Conservation (phyloP, 176 grass and related monocot genomes). For the Aegilops bicornis region DNA sequence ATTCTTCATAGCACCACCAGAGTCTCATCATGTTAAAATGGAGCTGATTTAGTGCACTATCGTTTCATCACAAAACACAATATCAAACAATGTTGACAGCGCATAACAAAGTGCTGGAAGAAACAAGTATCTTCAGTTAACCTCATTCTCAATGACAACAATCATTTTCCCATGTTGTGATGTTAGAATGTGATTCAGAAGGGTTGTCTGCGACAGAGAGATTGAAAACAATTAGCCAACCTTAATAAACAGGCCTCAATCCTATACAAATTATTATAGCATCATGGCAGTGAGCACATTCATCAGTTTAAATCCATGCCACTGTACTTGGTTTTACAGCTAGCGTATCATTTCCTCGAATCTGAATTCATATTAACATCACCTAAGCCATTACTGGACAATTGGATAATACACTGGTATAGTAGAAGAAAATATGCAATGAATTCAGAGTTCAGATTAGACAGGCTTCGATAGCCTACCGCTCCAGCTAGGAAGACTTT, state of each 20-base stretch:
- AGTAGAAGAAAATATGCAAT: neutral
- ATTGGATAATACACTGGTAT: neutral
- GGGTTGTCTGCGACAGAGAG: constrained; percentile 45
- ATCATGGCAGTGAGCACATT: neutral
- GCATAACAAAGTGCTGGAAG: no score
- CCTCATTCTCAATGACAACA: constrained; percentile 17
- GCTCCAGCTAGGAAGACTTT: neutral
- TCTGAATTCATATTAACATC: neutral
- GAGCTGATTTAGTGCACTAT: no score
- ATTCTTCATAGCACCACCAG: no score
- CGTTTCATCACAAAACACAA: no score
- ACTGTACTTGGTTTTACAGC: neutral
- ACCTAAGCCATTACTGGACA: neutral
- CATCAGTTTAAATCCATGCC: neutral
- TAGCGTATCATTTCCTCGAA: neutral
- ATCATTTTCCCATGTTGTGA: constrained; percentile 66
- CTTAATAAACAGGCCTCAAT: neutral
- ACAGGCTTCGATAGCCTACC: neutral
- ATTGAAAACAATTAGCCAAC: constrained; percentile 5
- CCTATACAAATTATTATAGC: neutral
- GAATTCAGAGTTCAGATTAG: neutral
- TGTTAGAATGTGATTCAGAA: constrained; percentile 73
- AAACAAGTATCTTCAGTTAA: no score
- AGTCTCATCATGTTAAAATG: no score
- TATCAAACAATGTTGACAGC: no score